Base-by-base conservation (phyloP, 2,329 filamentous ascomycete genomes). In the Pyrenophora seminiperda region DNA sequence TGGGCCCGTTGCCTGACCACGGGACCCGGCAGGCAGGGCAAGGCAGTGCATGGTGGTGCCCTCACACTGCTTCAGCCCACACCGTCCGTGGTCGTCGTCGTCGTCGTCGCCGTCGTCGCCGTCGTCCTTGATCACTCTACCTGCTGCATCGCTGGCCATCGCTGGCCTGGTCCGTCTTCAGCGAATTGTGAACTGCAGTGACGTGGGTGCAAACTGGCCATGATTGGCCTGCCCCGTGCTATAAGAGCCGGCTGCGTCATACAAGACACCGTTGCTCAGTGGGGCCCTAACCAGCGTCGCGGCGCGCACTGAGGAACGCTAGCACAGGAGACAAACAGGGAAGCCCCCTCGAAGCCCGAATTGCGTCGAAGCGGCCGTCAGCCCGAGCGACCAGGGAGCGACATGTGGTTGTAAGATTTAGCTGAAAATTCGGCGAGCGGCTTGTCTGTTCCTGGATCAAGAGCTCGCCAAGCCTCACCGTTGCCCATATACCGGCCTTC, bases 281-380 rank as follows among this genome's bases (percentile, higher is more conserved):
- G 48, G 48, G 43, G 48, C 48, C 42, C 29, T 39, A 17, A 37
- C 48, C 48, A 51, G 48, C 13, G 48, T 47, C 48, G 48, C 48
- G 48, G 48, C 48, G 47, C 43, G 27, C 29, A 15, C n/a, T 29
- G 48, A 20, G 31, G 14, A 38, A 14, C 43, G 48, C 43, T 51
- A 51, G 48, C 18, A 47, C 43, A 51, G 43, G 48, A 51, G 48
- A 38, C 43, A 37, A 41, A 38, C 48, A 47, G 48, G 48, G 48
- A 51, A 51, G 47, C n/a, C 30, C 17, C 41, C 31, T 41, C 31
- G 37, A 37, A 51, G 48, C 48, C 38, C 48, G 48, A 51, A 46
- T 46, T 34, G 30, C 37, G 29, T 32, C 34, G 47, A 45, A 36
- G 47, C 47, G 41, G 47, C 24, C 37, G 37, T 44, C 37, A 34